Percentiles rank a stretch among this genome's conserved stretches.
These are phyloP conservation scores for Yamadazyma diospyri DNA, from an alignment of 1,139 yeast genomes.

Conservation along the genomic window DNA sequence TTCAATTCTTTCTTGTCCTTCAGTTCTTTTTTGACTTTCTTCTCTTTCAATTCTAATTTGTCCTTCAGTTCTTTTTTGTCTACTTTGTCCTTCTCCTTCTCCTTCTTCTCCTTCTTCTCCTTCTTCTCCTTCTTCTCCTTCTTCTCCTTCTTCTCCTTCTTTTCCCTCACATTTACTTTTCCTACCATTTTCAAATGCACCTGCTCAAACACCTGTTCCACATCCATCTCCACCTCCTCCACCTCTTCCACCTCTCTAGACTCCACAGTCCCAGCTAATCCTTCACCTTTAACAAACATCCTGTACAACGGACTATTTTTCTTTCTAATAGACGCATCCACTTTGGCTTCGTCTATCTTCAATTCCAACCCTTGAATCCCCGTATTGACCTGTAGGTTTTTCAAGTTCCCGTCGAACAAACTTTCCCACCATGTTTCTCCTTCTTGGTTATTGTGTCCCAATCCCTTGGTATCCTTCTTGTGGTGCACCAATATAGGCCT, in stretches of 20 bases:
- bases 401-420: conserved; percentile 88
- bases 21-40: conserved; percentile 9
- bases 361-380: conserved; percentile 24
- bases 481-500: conserved; percentile 88
- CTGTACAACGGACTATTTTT: conserved; percentile 59
- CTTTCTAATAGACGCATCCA: conserved; percentile 41
- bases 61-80: conserved; percentile 12
- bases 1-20: conserved; percentile 13
- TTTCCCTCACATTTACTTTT: conserved; percentile 15
- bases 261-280: conserved; percentile 73
- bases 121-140: conserved; percentile 14
- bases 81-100: conserved; percentile 8
- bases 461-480: conserved; percentile 85
- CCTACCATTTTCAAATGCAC: conserved; percentile 16
- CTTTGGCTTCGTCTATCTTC: conserved; percentile 42
- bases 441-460: conserved; percentile 64
- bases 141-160: conserved; percentile 10
- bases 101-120: conserved; percentile 11
- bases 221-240: conserved; percentile 15
- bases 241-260: conserved; percentile 22
- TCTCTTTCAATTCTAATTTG: conserved; percentile 12
- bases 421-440: conserved; percentile 98
- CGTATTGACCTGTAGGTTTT: conserved; percentile 61
- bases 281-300: conserved; percentile 84
- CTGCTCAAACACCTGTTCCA: conserved; percentile 19